Conservation (phyloP, 495 filamentous ascomycete species). For the Immersiella caudata region DNA sequence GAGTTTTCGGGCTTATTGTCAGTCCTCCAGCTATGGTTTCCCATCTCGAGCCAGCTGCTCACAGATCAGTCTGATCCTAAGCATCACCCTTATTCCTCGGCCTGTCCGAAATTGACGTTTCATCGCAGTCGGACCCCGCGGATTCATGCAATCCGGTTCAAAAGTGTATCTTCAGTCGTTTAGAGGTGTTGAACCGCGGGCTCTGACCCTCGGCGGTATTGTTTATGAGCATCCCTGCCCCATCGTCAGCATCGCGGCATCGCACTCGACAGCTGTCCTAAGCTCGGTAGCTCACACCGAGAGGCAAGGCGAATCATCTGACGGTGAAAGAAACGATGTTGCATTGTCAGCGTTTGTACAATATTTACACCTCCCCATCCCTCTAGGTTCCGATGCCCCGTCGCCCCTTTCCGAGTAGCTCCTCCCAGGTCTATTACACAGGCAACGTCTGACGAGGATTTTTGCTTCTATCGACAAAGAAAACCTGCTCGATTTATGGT, state of each 20-base stretch:
- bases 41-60: too few species aligned
- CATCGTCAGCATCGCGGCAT: neutral
- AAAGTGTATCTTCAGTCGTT: too few species aligned
- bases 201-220: neutral
- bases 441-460: slow-evolving; percentile 19
- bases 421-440: slow-evolving; percentile 26
- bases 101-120: too few species aligned
- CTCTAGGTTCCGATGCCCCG: slow-evolving; percentile 25
- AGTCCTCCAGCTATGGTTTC: too few species aligned
- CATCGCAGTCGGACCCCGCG: too few species aligned
- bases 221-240: neutral
- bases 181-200: too few species aligned
- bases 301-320: neutral
- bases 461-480: slow-evolving; percentile 45
- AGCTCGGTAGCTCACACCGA: neutral
- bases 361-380: slow-evolving; percentile 40
- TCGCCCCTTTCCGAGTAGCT: slow-evolving; percentile 11
- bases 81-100: too few species aligned
- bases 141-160: too few species aligned
- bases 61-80: too few species aligned
- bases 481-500: slow-evolving; percentile 39
- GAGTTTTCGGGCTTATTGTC: too few species aligned
- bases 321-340: slow-evolving; percentile 32
- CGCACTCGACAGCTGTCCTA: neutral
- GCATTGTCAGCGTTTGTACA: slow-evolving; percentile 46